phyloP scores from a whole-genome alignment of 2,329 filamentous ascomycete genomes.

The Cercospora janseana region DNA sequence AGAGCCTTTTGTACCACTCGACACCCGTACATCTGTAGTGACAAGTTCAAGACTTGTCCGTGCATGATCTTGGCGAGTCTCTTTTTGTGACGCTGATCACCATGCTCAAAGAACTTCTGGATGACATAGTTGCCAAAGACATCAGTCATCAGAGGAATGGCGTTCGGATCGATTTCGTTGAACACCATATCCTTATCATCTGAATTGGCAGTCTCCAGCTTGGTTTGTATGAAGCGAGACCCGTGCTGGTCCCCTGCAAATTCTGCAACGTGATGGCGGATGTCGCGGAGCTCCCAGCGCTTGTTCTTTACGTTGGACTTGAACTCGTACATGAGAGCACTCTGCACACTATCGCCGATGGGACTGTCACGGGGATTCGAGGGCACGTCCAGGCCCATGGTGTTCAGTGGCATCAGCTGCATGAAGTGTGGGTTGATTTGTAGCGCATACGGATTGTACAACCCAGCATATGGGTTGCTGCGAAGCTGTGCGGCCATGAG shows the following conservation, averaged over 20 bases:
- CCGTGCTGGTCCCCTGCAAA: constrained; percentile 96
- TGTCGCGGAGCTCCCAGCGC: constrained; percentile 82
- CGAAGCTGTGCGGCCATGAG: constrained; percentile 41
- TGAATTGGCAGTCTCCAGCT: constrained; percentile 87
- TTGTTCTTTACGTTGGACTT: constrained; percentile 68
- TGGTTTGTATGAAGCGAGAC: constrained; percentile 91
- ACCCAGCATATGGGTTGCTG: constrained; percentile 34
- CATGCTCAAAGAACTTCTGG: constrained; percentile 96
- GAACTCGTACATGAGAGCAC: constrained; percentile 76
- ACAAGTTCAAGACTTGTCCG: constrained; percentile 75
- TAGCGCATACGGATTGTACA: constrained; percentile 39
- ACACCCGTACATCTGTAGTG: constrained; percentile 87
- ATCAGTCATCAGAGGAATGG: constrained; percentile 87
- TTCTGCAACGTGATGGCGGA: constrained; percentile 83
- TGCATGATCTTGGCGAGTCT: constrained; percentile 83
- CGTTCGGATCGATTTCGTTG: constrained; percentile 78
- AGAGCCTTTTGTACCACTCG: constrained; percentile 95
- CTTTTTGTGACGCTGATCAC: constrained; percentile 90
- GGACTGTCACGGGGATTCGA: constrained; percentile 56
- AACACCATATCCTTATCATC: constrained; percentile 94
- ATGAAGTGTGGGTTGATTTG: constrained; percentile 39
- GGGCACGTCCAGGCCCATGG: constrained; percentile 39
- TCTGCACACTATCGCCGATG: constrained; percentile 61
- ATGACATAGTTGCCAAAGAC: constrained; percentile 98
- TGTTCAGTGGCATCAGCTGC: constrained; percentile 38